Percentiles rank a stretch among this genome's conserved stretches.
Evolutionary conservation across 208 protist species (phyloP).

Genomic region (Wallacemonas sp.): DNA sequence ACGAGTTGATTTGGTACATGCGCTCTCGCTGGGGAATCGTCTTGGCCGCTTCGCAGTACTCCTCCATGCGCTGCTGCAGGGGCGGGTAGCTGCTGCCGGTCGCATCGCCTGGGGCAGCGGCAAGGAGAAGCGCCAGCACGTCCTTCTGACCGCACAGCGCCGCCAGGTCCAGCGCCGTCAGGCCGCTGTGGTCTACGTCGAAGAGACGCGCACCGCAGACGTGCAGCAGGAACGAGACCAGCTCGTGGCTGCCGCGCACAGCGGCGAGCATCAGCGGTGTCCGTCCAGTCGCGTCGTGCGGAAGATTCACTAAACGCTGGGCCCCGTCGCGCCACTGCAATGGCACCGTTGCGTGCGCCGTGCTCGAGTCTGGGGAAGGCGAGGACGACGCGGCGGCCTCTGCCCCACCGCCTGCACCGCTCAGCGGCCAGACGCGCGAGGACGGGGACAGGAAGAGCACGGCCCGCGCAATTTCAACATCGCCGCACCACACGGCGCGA

Average conservation of each 20-base stretch:
- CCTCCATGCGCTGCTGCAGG: slow-evolving; percentile 60
- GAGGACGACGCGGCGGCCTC: not conserved
- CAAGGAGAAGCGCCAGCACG: slow-evolving; percentile 50
- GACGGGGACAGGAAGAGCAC: slow-evolving; percentile 57
- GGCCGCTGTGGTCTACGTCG: slow-evolving; percentile 44
- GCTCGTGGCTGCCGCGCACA: slow-evolving; percentile 46
- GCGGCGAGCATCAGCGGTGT: slow-evolving; percentile 85
- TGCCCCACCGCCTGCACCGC: not conserved
- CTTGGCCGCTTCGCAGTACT: slow-evolving; percentile 66
- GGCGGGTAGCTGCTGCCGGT: slow-evolving; percentile 35
- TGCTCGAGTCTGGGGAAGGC: not conserved
- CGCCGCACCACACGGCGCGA: slow-evolving; percentile 76
- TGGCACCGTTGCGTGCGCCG: not conserved
- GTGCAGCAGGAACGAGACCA: slow-evolving; percentile 64
- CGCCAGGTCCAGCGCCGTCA: slow-evolving; percentile 73
- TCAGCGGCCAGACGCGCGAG: not conserved
- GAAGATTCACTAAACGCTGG: slow-evolving; percentile 63
- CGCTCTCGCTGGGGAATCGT: slow-evolving; percentile 57
- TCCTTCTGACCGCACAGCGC: slow-evolving; percentile 59
- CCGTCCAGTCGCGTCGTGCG: slow-evolving; percentile 57
- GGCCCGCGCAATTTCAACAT: slow-evolving; percentile 51
- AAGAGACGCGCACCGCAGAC: slow-evolving; percentile 52
- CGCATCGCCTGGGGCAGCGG: slow-evolving; percentile 29
- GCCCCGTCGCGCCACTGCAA: slow-evolving; percentile 53
- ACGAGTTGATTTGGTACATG: slow-evolving; percentile 51